phyloP scores from a whole-genome alignment of 106 monocot species.

The Amphibolis antarctica region DNA sequence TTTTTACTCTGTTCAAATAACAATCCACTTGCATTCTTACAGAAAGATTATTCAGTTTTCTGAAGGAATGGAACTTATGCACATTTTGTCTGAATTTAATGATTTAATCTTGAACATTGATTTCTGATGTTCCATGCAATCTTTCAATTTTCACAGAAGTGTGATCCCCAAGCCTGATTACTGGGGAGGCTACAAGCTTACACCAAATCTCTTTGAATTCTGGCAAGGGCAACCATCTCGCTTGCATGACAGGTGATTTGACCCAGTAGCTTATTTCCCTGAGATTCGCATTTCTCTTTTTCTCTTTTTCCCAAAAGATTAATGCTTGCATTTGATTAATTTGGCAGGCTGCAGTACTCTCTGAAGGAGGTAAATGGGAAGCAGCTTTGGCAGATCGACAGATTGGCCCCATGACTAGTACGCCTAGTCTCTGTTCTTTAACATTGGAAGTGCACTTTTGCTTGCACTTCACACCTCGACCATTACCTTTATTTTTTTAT shows the following conservation, averaged over 20 bases:
- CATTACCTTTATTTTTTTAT: neutral
- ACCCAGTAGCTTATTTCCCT: neutral
- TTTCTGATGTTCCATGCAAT: neutral
- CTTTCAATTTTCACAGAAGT: slow-evolving; percentile 24
- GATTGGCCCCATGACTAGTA: slow-evolving; percentile 80
- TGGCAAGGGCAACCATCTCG: slow-evolving; percentile 98
- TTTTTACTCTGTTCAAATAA: too few relatives aligned
- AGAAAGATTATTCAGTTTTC: too few relatives aligned
- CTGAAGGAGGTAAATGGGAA: slow-evolving; percentile 48
- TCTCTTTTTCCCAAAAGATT: neutral
- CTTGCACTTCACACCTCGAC: neutral
- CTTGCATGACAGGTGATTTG: slow-evolving; percentile 72
- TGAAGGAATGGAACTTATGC: too few relatives aligned
- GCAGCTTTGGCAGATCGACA: slow-evolving; percentile 55
- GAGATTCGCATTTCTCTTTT: neutral
- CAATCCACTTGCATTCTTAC: too few relatives aligned
- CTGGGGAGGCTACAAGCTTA: slow-evolving; percentile 94
- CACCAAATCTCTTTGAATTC: slow-evolving; percentile 64
- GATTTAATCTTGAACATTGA: neutral
- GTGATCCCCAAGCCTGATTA: slow-evolving; percentile 75
- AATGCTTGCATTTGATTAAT: neutral
- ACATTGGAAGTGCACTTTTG: neutral
- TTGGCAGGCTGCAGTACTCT: slow-evolving; percentile 60
- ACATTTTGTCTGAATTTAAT: neutral
- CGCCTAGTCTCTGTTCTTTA: slow-evolving; percentile 16